Base-by-base conservation (phyloP, 2,329 filamentous ascomycete species). In the Helminthosporium solani region DNA sequence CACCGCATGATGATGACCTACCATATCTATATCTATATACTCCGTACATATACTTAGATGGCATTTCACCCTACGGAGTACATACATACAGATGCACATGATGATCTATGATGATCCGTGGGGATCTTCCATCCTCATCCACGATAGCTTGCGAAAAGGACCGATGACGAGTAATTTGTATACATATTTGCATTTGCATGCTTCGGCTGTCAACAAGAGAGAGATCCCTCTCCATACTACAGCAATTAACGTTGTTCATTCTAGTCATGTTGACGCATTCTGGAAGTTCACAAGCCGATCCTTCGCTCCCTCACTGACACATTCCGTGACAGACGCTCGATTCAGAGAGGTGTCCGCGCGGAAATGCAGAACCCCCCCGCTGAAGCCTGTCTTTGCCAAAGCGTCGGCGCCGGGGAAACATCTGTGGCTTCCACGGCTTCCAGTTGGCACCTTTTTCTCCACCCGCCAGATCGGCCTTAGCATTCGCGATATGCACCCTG, bases 401-500 rank as follows among this genome's bases (percentile, higher is more conserved):
- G 53, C 48, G 55, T 53, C 59, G 61, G 64, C 57, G 60, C 61
- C 68, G 68, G 68, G 68, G 68, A 71, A 70, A 53, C 47, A 41
- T 40, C 47, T 42, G 52, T 68, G 59, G 67, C 67, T 69, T 67
- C 67, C 67, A 63, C 64, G 62, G 65, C 60, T 53, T 56, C 54
- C 50, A 53, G 49, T 33, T 48, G 50, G 47, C 57, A 52, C 50
- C 36, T 27, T 9, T 8, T 16, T 23, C 15, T 15, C 21, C 50
- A 60, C 60, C 59, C 66, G 61, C 61, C 51, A 49, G 57, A 61
- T 66, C 66, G 59, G 54, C 63, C 58, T 60, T 67, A 63, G 63
- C 64, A 66, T 63, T 60, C 63, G 60, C 56, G 50, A 53, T 62
- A 55, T 53, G 55, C 53, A 55, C 60, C 61, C 60, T 66, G 65